Conservation (phyloP, 2,329 filamentous ascomycete species). For the Chaetoscypha palmicola region DNA sequence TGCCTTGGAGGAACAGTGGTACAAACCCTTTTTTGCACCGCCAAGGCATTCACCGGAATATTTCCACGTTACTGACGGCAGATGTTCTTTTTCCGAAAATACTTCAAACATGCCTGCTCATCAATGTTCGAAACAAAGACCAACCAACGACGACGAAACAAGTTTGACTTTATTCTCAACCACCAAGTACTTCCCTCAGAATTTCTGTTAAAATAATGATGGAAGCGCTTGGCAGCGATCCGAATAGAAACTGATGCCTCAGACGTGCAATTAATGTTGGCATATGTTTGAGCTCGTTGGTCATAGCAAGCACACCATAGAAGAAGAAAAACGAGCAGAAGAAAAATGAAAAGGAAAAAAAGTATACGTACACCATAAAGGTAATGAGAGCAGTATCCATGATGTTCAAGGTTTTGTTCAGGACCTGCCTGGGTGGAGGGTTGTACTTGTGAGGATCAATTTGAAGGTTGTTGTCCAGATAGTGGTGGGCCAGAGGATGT, state of each 20-base stretch:
- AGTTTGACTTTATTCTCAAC: background rate
- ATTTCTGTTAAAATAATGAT: background rate
- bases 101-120: background rate
- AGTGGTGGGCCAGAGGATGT: background rate
- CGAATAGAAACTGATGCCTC: too few relatives aligned
- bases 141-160: background rate
- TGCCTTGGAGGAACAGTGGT: too few relatives aligned
- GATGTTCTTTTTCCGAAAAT: background rate
- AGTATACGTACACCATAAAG: conserved; percentile 56
- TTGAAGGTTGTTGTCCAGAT: background rate
- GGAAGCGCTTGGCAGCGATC: background rate
- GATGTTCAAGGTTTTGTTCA: conserved; percentile 8
- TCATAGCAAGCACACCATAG: background rate
- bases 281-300: background rate
- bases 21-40: too few relatives aligned
- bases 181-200: background rate
- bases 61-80: background rate
- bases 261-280: background rate
- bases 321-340: too few relatives aligned
- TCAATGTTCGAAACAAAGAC: background rate
- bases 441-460: background rate
- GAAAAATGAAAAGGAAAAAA: conserved; percentile 15
- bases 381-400: conserved; percentile 56
- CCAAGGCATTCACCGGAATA: background rate
- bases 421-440: conserved; percentile 14